Evolutionary conservation across 148 eudicot genomes (phyloP).

Genomic region (Hydrangea macrophylla): DNA sequence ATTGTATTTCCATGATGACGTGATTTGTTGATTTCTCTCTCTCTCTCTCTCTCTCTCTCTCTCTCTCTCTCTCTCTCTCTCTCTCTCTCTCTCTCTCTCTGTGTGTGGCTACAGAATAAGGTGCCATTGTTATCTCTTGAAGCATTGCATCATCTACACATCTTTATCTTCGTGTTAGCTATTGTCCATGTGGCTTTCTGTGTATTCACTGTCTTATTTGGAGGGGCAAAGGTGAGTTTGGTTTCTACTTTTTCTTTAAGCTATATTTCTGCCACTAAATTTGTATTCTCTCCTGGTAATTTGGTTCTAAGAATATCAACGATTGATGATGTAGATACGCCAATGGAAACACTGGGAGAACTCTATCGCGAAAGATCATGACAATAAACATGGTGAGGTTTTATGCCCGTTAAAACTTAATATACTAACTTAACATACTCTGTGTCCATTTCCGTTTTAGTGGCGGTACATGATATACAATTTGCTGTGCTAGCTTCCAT

Average conservation of each 20-base stretch:
- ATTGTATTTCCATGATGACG: no score
- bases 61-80: no score
- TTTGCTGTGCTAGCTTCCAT: no score
- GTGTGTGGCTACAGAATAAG: conserved; percentile 42
- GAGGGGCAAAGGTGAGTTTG: conserved; percentile 65
- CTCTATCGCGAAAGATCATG: conserved; percentile 51
- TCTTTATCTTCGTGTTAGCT: conserved; percentile 87
- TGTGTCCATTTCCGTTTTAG: conserved; percentile 2
- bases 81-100: no score
- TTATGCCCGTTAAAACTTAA: not conserved
- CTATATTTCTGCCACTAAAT: not conserved
- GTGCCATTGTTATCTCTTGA: conserved; percentile 78
- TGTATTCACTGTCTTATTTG: conserved; percentile 68
- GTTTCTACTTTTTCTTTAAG: not conserved
- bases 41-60: no score
- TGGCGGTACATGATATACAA: no score
- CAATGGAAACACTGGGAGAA: conserved; percentile 94
- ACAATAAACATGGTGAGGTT: conserved; percentile 47
- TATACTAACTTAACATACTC: no score
- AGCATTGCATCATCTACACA: conserved; percentile 84
- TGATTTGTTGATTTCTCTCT: not conserved
- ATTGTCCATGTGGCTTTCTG: conserved; percentile 73
- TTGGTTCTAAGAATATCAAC: no score
- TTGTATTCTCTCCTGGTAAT: not conserved
- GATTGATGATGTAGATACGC: conserved; percentile 53